A percentile compares a stretch with the other conserved stretches of the same genome.
Evolutionary conservation across 2,329 filamentous ascomycete genomes (phyloP).

Genomic region (Zalaria sp.): DNA sequence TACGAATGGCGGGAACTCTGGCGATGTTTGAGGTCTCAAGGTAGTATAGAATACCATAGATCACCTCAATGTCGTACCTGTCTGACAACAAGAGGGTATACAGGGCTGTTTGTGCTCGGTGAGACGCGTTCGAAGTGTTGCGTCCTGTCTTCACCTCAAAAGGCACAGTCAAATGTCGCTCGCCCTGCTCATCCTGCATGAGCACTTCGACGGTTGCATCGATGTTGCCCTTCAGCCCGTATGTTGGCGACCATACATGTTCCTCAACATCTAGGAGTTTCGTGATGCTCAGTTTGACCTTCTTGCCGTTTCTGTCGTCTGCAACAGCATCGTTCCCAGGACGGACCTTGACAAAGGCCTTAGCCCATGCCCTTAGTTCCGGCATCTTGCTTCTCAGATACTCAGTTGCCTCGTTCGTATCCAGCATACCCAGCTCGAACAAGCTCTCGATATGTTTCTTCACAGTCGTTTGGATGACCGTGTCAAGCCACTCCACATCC

Average conservation of each 20-base stretch:
- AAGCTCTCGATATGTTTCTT: constrained; percentile 73
- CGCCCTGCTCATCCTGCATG: constrained; percentile 55
- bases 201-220: constrained; percentile 88
- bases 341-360: constrained; percentile 57
- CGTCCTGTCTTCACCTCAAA: constrained; percentile 94
- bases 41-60: constrained; percentile 87
- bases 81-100: constrained; percentile 90
- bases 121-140: constrained; percentile 59
- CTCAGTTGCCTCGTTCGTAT: constrained; percentile 56
- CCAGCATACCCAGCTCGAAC: constrained; percentile 65
- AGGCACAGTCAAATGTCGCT: constrained; percentile 64
- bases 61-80: constrained; percentile 81
- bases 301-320: constrained; percentile 63
- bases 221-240: constrained; percentile 92
- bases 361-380: constrained; percentile 71
- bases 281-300: constrained; percentile 69
- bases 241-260: constrained; percentile 96
- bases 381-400: constrained; percentile 73
- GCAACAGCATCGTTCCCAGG: constrained; percentile 61
- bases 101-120: constrained; percentile 85
- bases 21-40: constrained; percentile 80
- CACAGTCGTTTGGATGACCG: constrained; percentile 55
- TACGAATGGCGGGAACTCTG: constrained; percentile 69
- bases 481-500: constrained; percentile 53
- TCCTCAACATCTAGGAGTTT: constrained; percentile 95